These are phyloP conservation scores for Cladosporium sp. DNA, from an alignment of 2,329 filamentous ascomycete species.

Conservation along the genomic window DNA sequence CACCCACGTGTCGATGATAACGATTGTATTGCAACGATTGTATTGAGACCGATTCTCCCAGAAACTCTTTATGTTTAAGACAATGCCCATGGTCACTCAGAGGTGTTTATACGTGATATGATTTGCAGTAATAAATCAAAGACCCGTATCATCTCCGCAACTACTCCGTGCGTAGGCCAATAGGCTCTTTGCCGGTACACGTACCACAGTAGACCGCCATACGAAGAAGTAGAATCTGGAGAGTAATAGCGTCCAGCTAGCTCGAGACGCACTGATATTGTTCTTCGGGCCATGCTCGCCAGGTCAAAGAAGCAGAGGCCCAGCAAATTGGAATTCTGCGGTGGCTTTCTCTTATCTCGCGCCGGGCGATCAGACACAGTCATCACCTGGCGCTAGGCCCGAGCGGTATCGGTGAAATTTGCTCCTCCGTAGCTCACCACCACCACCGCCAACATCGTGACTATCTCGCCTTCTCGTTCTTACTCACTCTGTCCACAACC, in stretches of 20 bases:
- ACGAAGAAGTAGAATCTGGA: neutral
- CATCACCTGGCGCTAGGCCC: neutral
- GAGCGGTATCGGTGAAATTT: slow-evolving; percentile 8
- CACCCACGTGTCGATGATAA: no score
- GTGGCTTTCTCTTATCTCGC: neutral
- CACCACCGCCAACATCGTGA: neutral
- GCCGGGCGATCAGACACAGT: slow-evolving; percentile 4
- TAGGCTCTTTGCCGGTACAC: neutral
- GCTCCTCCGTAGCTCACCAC: slow-evolving; percentile 2
- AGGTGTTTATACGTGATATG: no score
- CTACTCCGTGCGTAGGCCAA: neutral
- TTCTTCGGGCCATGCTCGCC: neutral
- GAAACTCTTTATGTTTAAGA: no score
- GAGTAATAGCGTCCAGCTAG: neutral
- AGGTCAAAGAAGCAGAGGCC: neutral
- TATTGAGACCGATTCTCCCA: no score
- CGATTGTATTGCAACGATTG: no score
- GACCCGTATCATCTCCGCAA: neutral
- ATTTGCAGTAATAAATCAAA: no score
- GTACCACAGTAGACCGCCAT: neutral
- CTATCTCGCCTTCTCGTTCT: neutral
- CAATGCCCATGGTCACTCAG: no score
- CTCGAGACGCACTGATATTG: neutral
- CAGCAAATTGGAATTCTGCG: neutral
- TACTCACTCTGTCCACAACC: neutral